Base-by-base conservation (phyloP, 2,329 filamentous ascomycete genomes). In the Didymella exigua region DNA sequence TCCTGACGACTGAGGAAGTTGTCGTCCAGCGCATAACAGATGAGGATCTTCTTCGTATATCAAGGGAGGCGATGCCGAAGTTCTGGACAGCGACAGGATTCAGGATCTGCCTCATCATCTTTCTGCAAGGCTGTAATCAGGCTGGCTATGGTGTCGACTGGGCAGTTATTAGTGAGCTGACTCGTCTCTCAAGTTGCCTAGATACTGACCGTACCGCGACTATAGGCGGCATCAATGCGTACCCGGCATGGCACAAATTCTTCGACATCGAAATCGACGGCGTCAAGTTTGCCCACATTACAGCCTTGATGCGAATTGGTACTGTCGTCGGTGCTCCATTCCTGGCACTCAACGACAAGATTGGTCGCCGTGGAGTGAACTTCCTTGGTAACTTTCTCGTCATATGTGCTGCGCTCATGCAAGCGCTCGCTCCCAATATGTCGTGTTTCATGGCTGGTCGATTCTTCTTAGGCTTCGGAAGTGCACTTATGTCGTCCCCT, bases 61-160 rank as follows among this genome's bases (percentile, higher is more conserved):
- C 78, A 1, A 50, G 66, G 31, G 75, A 80, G 26, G 74, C 77
- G 2, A 67, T 81, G 34, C 55, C 55, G 3, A 70, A 49, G 3
- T 63, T 80, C 27, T 70, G 71, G 55, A 81, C 78, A 23, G 68
- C 63, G 65, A 74, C 79, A 6, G 77, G 77, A 4, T 68, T 77
- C 36, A 72, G 77, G 6, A 69, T 82, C 16, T 66, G 67, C 23
- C 60, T 76, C 26, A 76, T 81, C 49, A 76, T 81, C 71, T 73
- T 76, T 41, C 75, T 81, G 14, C 77, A 78, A 67, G 78, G 77
- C 29, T 80, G 77, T 58, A 80, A 81, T 49, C 77, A 79, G 61
- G 77, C 78, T 37, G 78, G 77, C 8, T 81, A 76, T 56, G 79
- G 79, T 56, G 75, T 82, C 34, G 79, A 81, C 58, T 82, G 79